These are phyloP conservation scores for Phytophthora pini DNA, from an alignment of 352 stramenopile genomes.

Conservation along the genomic window DNA sequence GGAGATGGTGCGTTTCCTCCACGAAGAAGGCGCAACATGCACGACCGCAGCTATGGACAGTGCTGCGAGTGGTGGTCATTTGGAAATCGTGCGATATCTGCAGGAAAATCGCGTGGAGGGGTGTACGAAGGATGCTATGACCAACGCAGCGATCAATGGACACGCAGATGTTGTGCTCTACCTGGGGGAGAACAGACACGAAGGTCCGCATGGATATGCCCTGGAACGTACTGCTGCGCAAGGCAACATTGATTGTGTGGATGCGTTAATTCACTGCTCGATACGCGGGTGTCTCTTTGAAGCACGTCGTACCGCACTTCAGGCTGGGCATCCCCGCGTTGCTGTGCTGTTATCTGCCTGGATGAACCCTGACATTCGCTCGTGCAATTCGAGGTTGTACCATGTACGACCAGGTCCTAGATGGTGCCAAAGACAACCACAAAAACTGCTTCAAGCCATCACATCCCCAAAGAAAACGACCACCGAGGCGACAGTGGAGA, in stretches of 20 bases:
- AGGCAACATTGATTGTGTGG: slow-evolving; percentile 32
- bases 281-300: slow-evolving; percentile 45
- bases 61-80: slow-evolving; percentile 33
- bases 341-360: slow-evolving; percentile 29
- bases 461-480: background rate
- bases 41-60: slow-evolving; percentile 44
- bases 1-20: slow-evolving; percentile 33
- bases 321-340: slow-evolving; percentile 36
- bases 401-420: slow-evolving; percentile 20
- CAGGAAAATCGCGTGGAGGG: slow-evolving; percentile 43
- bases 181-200: slow-evolving; percentile 42
- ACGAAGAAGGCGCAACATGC: slow-evolving; percentile 27
- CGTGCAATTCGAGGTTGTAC: slow-evolving; percentile 30
- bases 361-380: slow-evolving; percentile 39
- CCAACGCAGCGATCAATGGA: slow-evolving; percentile 39
- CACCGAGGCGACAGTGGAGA: slow-evolving; percentile 8
- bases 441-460: slow-evolving; percentile 3
- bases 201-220: slow-evolving; percentile 37
- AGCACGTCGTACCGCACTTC: slow-evolving; percentile 33
- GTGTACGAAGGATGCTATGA: slow-evolving; percentile 47
- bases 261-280: slow-evolving; percentile 41
- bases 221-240: slow-evolving; percentile 37
- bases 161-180: slow-evolving; percentile 35
- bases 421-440: slow-evolving; percentile 37
- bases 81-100: slow-evolving; percentile 43